Evolutionary conservation across 805 yeast genomes (phyloP), one percentile per base, ranked within the genome.

Genomic region (Myxozyma geophila): DNA sequence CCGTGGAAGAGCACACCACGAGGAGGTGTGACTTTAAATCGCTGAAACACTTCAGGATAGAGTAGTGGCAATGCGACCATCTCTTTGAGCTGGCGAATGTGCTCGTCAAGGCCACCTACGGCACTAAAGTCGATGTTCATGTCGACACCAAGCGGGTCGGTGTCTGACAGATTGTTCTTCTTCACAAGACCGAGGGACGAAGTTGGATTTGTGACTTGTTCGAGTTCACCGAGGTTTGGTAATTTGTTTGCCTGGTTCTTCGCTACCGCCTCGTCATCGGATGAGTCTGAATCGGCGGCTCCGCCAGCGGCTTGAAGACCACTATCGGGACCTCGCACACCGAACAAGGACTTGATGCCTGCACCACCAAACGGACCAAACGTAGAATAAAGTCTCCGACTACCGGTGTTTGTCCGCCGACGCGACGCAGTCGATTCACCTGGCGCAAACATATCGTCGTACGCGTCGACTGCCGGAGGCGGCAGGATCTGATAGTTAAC

Each of bases 361-460:
- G 93, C 87, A 23, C 99, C 99, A 36, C 99, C 99, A 80, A 93
- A 93, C 1, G 99, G 99, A 0, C 99, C 99, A 15, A 92, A 91
- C 0, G 97, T 93, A 7, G 97, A 96, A 72, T 89, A 92, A 44
- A 95, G 77, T 47, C 96, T 82, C 71, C 92, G 82, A 17, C 79
- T 73, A 7, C 77, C 72, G 19, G 80, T 56, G 36, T 54, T 64
- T 28, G 62, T 55, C 21, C 69, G 64, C 17, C 60, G 36, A 17
- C 66, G 58, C 2, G 62, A 50, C 49, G 50, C 60, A 1, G 44
- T n/a, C n/a, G 55, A 50, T 40, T 56, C 60, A 7, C 36, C n/a
- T 8, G 55, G 56, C 15, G 63, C 58, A 40, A 40, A 44, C 44
- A 37, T 28, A 10, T 63, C 67, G 33, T 65, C 80, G 56, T 63